Evolutionary conservation across 106 monocot genomes (phyloP).

Genomic region (Platanthera guangdongensis): DNA sequence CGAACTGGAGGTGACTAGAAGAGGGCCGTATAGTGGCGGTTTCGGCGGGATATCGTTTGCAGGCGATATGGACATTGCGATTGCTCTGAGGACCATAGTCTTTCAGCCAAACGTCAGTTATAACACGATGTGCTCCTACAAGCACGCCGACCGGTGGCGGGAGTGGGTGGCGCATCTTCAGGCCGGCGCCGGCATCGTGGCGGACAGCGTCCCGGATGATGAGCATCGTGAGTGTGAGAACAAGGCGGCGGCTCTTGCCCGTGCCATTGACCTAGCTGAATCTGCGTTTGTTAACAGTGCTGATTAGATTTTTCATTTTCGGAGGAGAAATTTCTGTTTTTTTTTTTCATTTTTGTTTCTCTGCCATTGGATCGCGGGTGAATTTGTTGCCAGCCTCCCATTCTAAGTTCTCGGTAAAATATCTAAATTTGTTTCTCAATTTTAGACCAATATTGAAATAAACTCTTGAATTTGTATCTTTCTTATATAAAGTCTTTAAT

Average conservation of each 20-base stretch:
- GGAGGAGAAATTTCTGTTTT: background rate
- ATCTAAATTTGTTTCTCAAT: too few relatives aligned
- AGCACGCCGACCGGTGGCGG: background rate
- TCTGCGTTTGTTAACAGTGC: conserved; percentile 27
- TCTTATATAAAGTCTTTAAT: too few relatives aligned
- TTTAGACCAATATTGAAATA: too few relatives aligned
- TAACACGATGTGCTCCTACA: conserved; percentile 5
- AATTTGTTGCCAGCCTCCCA: too few relatives aligned
- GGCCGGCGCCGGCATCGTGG: conserved; percentile 6
- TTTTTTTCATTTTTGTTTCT: too few relatives aligned
- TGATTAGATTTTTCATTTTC: background rate
- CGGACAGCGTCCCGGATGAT: background rate
- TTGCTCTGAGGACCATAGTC: conserved; percentile 5
- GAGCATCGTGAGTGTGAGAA: conserved; percentile 9
- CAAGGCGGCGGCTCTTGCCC: conserved; percentile 26
- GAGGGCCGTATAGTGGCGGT: conserved; percentile 5
- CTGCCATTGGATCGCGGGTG: too few relatives aligned
- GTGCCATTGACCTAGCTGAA: conserved; percentile 68
- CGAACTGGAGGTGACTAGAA: conserved; percentile 4
- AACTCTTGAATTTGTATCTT: too few relatives aligned
- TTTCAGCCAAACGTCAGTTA: background rate
- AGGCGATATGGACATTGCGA: conserved; percentile 3
- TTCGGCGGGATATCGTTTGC: background rate
- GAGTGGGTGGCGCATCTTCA: conserved; percentile 9
- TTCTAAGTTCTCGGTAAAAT: too few relatives aligned